Evolutionary conservation across 2,329 filamentous ascomycete species (phyloP).

Genomic region (Pseudocercospora cruenta): DNA sequence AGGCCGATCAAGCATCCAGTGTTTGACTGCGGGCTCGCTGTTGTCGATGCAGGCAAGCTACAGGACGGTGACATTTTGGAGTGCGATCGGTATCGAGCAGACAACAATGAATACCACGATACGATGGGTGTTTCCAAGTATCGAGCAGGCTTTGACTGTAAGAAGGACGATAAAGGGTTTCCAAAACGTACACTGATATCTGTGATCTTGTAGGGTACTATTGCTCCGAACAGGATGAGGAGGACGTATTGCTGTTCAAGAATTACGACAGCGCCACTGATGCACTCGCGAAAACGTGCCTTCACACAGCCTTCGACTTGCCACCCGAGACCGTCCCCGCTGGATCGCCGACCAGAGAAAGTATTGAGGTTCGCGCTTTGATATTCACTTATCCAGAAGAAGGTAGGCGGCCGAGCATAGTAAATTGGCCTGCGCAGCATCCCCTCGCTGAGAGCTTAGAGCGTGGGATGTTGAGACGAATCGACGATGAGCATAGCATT

Average conservation of each 20-base stretch:
- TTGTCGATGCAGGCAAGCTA: constrained; percentile 33
- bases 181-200: neutral
- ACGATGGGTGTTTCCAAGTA: constrained; percentile 30
- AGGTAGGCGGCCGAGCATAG: constrained; percentile 17
- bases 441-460: constrained; percentile 27
- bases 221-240: constrained; percentile 34
- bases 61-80: constrained; percentile 27
- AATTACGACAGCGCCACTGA: constrained; percentile 24
- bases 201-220: constrained; percentile 30
- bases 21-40: constrained; percentile 30
- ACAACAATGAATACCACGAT: constrained; percentile 20
- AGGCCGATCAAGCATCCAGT: constrained; percentile 22
- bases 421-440: constrained; percentile 18
- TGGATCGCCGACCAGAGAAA: constrained; percentile 30
- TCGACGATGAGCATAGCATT: constrained; percentile 30
- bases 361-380: constrained; percentile 34
- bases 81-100: constrained; percentile 27
- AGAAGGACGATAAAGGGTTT: neutral
- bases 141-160: constrained; percentile 30
- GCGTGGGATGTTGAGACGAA: constrained; percentile 23
- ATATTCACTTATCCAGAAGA: constrained; percentile 33
- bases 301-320: constrained; percentile 35
- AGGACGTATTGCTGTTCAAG: constrained; percentile 22
- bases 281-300: constrained; percentile 24
- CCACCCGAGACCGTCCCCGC: constrained; percentile 25